Evolutionary conservation across 345 rosid genomes (phyloP), one percentile per base, ranked within the genome.

Genomic region (Salix dunnii): DNA sequence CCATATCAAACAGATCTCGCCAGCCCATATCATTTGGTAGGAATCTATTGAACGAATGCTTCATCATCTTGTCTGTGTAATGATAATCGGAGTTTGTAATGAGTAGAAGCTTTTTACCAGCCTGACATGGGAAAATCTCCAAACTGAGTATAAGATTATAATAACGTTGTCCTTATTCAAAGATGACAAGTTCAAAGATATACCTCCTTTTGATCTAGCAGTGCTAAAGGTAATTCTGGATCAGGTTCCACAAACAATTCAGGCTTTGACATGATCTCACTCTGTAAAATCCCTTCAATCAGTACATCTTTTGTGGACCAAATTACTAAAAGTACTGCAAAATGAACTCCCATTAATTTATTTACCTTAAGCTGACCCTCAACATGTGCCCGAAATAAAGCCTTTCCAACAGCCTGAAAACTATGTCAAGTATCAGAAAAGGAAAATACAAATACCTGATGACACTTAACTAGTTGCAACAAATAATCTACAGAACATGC

Each of bases 181-280:
- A 33, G 38, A 48, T 27, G 21, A 42, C 10, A 62, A 68, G 71
- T 66, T 64, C 48, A 70, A 74, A 73, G 60, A 51, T 68, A 60
- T 85, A 94, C 98, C 98, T 94, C 98, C 87, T 90, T 92, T 84
- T 94, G 97, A 85, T 94, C 97, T 74, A 92, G 82, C 78, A 94
- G 91, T 25, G 97, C 93, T 81, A 94, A 84, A 87, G 97, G 98
- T 85, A 94, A 78, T 55, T 94, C 90, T 6, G 95, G 97, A 86
- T 94, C 98, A 30, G 98, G 98, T 84, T 94, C 97, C 63, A 94
- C 98, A 86, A 92, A 94, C 71, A 87, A 84, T 84, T 94, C 97
- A 23, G 98, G 98, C 81, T 89, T 94, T 73, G 98, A 91, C 97
- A 92, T 92, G 77, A 94, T 94, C 86, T 94, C 98, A 81, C 84